Conservation (phyloP, 257 asterid genomes). For the Linaria vulgaris region DNA sequence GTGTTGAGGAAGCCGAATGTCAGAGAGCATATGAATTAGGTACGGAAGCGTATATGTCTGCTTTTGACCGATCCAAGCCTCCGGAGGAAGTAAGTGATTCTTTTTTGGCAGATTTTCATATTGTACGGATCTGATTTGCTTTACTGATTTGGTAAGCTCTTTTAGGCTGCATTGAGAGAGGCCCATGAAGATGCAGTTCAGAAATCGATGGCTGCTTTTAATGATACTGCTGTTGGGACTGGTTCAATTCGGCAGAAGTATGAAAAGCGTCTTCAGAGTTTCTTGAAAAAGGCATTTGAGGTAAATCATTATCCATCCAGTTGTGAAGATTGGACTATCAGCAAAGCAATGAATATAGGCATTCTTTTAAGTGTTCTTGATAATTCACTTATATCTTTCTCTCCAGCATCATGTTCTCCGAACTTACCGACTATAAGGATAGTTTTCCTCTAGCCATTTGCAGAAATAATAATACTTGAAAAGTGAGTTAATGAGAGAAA, state of each 20-base stretch:
- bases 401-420: too few relatives aligned
- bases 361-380: too few relatives aligned
- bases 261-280: conserved; percentile 80
- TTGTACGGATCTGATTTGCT: conserved; percentile 18
- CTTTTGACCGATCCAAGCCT: conserved; percentile 78
- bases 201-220: conserved; percentile 71
- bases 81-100: conserved; percentile 87
- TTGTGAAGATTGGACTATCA: conserved; percentile 11
- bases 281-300: conserved; percentile 89
- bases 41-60: conserved; percentile 70
- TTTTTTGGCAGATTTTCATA: conserved; percentile 8
- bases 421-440: too few relatives aligned
- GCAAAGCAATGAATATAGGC: background rate
- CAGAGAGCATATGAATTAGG: conserved; percentile 87
- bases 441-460: too few relatives aligned
- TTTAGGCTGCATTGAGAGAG: conserved; percentile 85
- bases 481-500: too few relatives aligned
- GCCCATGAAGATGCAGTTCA: conserved; percentile 91
- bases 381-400: too few relatives aligned
- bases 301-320: conserved; percentile 34
- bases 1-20: conserved; percentile 98
- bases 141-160: conserved; percentile 30
- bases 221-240: conserved; percentile 83
- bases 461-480: too few relatives aligned
- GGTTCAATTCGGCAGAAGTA: conserved; percentile 79